Base-by-base conservation (phyloP, 352 stramenopile genomes). In the Phytophthora agathidicida region DNA sequence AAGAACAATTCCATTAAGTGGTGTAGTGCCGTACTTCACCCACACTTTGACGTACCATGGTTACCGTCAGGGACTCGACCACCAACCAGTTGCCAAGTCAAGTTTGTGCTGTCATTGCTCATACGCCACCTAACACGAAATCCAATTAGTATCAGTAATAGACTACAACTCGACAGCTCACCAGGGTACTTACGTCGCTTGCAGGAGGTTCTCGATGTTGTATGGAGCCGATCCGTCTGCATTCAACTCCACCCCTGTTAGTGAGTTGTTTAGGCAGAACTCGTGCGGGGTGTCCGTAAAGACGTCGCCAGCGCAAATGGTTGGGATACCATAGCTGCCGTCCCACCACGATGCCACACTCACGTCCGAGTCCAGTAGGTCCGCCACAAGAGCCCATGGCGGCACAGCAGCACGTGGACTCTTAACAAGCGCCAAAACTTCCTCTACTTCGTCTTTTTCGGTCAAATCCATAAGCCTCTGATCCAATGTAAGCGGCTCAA, bases 281-380 rank as follows among this genome's bases (percentile, higher is more conserved):
- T 74, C 33, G 32, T 81, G 28, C 9, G 58, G 66, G 0, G 77
- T 65, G 10, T 59, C 55, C 7, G 42, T 66, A 27, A 76, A 94
- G 7, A 77, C 56, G 31, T 94, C 84, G 7, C 81, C 83, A 3
- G 80, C 84, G 36, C 84, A 94, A 33, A 94, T 83, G 31, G 68
- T 91, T 1, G 84, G 82, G 26, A 87, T 89, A 1, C 84, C 84
- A 24, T 75, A 90, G 43, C 68, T 77, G 5, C 76, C 75, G 44
- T 94, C 84, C 84, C 81, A 92, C 84, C 84, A 94, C 22, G 78
- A 86, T 11, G 84, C 84, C 20, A 92, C 82, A 49, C 84, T 94
- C 33, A 94, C 33, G 46, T 94, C 84, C 1, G 75, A 80, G 22
- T 65, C 62, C 5, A 92, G 51, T 30, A 68, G 53, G 3, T 83